phyloP scores from a whole-genome alignment of 1,284 basidiomycete species.

The Apiotrichum porosum region DNA sequence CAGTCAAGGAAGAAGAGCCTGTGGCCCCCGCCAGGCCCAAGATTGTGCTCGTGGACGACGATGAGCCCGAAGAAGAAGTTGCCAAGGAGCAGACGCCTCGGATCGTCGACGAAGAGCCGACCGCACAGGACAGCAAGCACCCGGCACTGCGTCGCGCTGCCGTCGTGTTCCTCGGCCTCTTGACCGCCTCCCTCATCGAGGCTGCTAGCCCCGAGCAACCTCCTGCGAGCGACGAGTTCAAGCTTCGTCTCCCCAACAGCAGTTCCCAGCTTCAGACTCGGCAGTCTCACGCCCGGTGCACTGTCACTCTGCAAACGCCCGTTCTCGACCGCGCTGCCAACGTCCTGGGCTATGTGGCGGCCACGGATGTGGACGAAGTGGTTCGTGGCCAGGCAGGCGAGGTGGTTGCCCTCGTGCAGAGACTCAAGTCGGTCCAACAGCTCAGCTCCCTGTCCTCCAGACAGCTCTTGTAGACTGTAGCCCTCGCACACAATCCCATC shows the following conservation, averaged over 20 bases:
- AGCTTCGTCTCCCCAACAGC: constrained; percentile 17
- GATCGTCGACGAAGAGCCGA: constrained; percentile 55
- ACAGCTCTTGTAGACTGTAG: not conserved
- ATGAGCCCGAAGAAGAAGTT: constrained; percentile 19
- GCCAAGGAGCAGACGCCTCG: constrained; percentile 9
- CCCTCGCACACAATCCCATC: no score
- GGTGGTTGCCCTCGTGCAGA: constrained; percentile 40
- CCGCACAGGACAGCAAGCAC: constrained; percentile 59
- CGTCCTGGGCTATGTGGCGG: constrained; percentile 65
- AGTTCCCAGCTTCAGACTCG: not conserved
- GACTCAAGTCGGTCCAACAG: constrained; percentile 4
- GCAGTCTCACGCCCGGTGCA: no score
- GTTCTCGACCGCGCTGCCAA: constrained; percentile 56
- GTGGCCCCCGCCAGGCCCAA: constrained; percentile 4
- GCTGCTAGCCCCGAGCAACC: constrained; percentile 1
- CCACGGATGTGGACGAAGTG: constrained; percentile 66
- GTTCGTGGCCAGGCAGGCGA: constrained; percentile 76
- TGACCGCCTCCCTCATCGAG: constrained; percentile 53
- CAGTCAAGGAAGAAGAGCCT: not conserved
- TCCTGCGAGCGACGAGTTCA: constrained; percentile 4
- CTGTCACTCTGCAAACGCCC: not conserved
- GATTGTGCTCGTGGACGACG: constrained; percentile 18
- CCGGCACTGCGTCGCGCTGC: constrained; percentile 77
- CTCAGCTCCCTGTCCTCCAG: no score
- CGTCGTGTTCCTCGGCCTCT: constrained; percentile 66